Base-by-base conservation (phyloP, 2,329 filamentous ascomycete genomes). In the Periconia digitata region DNA sequence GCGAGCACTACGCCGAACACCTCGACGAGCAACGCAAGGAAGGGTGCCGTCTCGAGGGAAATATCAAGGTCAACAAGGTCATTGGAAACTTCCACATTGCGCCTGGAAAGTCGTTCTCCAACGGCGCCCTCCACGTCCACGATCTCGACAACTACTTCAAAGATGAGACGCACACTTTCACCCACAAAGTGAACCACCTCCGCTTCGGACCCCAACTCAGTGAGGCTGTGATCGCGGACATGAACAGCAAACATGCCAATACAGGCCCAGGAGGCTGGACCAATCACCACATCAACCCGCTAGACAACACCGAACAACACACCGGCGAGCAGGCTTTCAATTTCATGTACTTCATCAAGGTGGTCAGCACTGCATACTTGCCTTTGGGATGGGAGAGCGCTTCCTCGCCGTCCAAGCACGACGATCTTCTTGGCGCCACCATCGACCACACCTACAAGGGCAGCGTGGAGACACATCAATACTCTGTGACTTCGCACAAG, bases 281-380 rank as follows among this genome's bases (percentile, higher is more conserved):
- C 10, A 92, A 90, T 72, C 89, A 96, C 74, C 91, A 97, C 72
- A 74, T 90, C 59, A 96, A 97, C 73, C 94, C 94, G 4, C 83
- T 99, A 4, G 95, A 99, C 66, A 80, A 82, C 44, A 89, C 87
- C 3, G 76, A 81, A 55, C 91, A 97, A 77, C 75, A 79, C 44
- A 95, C 90, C 2, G 77, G 82, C 29, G 91, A 96, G 64, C 83
- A 90, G 59, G 88, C 88, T 56, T 96, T 82, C 79, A 99, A 96
- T 78, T 99, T 86, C 73, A 96, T 97, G 90, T 99, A 99, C 79
- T 99, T 99, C 73, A 81, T 99, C 74, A 99, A 99, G 79, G 94
- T 99, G 48, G 94, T 99, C 24, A 90, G 89, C 3, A 99, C 94
- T 1, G 92, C 91, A 1, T 99, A 97, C 71, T 81, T 97, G 21